Conservation (phyloP, 2,329 filamentous ascomycete genomes). For the Aspergillus terreus region DNA sequence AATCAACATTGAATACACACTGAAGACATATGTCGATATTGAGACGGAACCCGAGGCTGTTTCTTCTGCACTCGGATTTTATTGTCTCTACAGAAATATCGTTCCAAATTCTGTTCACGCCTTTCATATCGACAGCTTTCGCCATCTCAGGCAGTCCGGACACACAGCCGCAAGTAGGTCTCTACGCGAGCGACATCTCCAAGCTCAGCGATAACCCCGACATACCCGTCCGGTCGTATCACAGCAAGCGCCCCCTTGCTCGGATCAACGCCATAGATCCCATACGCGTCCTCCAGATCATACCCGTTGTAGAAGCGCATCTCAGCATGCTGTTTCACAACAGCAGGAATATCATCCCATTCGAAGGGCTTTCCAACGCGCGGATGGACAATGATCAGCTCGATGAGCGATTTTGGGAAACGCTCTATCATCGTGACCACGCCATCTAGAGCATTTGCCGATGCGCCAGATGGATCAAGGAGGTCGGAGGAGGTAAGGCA, state of each 20-base stretch:
- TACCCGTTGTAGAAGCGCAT: constrained; percentile 29
- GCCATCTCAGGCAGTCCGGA: background rate
- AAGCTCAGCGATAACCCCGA: constrained; percentile 23
- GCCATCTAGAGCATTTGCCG: constrained; percentile 10
- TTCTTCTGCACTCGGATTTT: no score
- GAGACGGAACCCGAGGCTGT: no score
- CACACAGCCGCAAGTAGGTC: constrained; percentile 15
- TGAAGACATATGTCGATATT: no score
- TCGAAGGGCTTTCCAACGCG: constrained; percentile 17
- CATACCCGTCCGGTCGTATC: constrained; percentile 35
- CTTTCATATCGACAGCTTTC: no score
- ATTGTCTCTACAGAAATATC: no score
- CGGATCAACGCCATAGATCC: constrained; percentile 27
- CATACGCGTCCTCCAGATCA: constrained; percentile 30
- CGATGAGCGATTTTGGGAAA: constrained; percentile 23
- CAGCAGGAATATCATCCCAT: constrained; percentile 27
- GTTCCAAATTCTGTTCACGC: no score
- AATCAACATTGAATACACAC: no score
- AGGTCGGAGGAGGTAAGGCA: constrained; percentile 29
- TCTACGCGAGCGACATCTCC: constrained; percentile 17
- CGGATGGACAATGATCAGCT: constrained; percentile 30
- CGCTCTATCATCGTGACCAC: constrained; percentile 9
- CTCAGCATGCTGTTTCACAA: constrained; percentile 26
- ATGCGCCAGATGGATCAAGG: constrained; percentile 21
- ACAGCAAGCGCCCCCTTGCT: constrained; percentile 25